Evolutionary conservation across 306 rosid genomes (phyloP).

Genomic region (Casuarina cunninghamiana): DNA sequence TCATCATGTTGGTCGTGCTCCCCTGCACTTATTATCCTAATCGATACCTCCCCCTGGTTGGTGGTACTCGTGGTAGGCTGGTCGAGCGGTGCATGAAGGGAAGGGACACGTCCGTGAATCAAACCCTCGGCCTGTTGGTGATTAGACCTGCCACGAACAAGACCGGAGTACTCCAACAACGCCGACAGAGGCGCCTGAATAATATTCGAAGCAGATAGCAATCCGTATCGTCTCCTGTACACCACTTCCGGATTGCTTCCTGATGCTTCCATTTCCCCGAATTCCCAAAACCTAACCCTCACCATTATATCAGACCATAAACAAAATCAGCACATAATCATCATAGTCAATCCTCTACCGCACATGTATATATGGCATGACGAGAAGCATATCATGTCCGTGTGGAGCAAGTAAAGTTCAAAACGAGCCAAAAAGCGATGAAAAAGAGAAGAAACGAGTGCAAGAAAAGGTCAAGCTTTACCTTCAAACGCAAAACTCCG

Average conservation of each 20-base stretch:
- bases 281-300: conserved; percentile 2
- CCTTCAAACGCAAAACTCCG: conserved; percentile 51
- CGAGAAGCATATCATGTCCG: conserved; percentile 5
- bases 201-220: conserved; percentile 57
- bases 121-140: conserved; percentile 48
- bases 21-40: conserved; percentile 73
- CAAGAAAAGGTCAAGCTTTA: conserved; percentile 3
- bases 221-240: conserved; percentile 47
- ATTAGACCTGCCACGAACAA: conserved; percentile 57
- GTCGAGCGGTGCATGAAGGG: conserved; percentile 38
- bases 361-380: neutral
- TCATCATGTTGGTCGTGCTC: conserved; percentile 49
- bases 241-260: conserved; percentile 47
- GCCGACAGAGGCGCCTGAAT: conserved; percentile 81
- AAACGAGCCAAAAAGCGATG: neutral
- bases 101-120: conserved; percentile 32
- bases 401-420: conserved; percentile 9
- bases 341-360: neutral
- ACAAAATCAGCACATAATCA: conserved; percentile 13
- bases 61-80: conserved; percentile 25
- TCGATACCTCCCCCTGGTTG: conserved; percentile 80
- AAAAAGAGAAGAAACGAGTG: neutral
- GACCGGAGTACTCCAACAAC: conserved; percentile 72
- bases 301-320: neutral
- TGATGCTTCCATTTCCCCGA: conserved; percentile 59